These are phyloP conservation scores for Brassica napus DNA, from an alignment of 345 rosid genomes.

Conservation along the genomic window DNA sequence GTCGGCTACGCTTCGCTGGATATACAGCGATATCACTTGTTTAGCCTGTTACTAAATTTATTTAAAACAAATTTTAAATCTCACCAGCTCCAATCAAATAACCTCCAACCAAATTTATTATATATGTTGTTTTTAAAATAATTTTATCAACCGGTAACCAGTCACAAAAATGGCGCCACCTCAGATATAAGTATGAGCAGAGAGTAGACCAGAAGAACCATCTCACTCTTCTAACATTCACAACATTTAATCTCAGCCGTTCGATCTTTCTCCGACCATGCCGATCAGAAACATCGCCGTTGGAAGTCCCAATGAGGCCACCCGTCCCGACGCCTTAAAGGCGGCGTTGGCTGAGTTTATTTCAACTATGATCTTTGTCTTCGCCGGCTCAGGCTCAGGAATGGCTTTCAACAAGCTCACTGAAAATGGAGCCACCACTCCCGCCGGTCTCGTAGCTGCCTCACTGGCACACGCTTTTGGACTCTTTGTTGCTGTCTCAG, in stretches of 20 bases:
- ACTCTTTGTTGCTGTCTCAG: slow-evolving; percentile 78
- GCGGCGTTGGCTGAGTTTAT: slow-evolving; percentile 92
- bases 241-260: slow-evolving; percentile 26
- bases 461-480: slow-evolving; percentile 77
- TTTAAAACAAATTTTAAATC: slow-evolving; percentile 13
- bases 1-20: slow-evolving; percentile 38
- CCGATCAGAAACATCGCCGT: slow-evolving; percentile 86
- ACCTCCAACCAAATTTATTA: not conserved
- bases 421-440: slow-evolving; percentile 61
- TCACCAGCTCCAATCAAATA: slow-evolving; percentile 30
- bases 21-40: slow-evolving; percentile 31
- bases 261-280: slow-evolving; percentile 44
- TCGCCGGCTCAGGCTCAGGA: slow-evolving; percentile 91
- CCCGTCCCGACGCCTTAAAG: slow-evolving; percentile 66
- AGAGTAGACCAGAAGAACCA: slow-evolving; percentile 9
- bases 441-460: slow-evolving; percentile 79
- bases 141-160: slow-evolving; percentile 19
- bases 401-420: slow-evolving; percentile 94
- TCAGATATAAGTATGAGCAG: slow-evolving; percentile 34
- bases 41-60: slow-evolving; percentile 17
- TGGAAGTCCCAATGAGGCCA: slow-evolving; percentile 66
- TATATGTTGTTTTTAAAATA: not conserved
- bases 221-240: slow-evolving; percentile 19
- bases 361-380: slow-evolving; percentile 77
- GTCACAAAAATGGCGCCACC: slow-evolving; percentile 26